Evolutionary conservation across 1,284 basidiomycete genomes (phyloP).

Genomic region (Paramarasmius palmivorus): DNA sequence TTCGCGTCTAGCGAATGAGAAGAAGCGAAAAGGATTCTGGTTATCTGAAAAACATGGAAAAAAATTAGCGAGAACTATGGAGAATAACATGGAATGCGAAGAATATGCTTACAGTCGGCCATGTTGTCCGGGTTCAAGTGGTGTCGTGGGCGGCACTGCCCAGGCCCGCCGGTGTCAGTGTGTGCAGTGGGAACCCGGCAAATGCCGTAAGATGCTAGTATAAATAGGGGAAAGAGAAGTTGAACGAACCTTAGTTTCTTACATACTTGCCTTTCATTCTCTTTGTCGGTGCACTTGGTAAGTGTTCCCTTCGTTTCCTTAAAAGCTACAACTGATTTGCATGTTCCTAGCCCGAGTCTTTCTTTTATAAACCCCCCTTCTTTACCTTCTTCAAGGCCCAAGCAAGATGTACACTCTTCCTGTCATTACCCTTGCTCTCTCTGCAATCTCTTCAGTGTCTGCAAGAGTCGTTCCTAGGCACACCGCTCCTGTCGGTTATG

Average conservation of each 20-base stretch:
- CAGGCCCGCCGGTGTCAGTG: too few relatives aligned
- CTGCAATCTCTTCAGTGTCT: conserved; percentile 41
- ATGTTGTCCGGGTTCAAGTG: background rate
- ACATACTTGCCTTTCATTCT: conserved; percentile 17
- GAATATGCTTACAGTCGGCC: background rate
- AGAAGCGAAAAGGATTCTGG: conserved; percentile 80
- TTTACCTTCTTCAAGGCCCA: conserved; percentile 19
- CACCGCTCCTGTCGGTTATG: conserved; percentile 44
- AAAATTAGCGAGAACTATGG: background rate
- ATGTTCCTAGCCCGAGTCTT: conserved; percentile 9
- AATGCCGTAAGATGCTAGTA: background rate
- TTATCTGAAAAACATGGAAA: conserved; percentile 34
- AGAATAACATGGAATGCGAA: background rate
- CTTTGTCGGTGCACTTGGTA: conserved; percentile 21
- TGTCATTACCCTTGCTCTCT: conserved; percentile 50
- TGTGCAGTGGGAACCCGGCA: too few relatives aligned
- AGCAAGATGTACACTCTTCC: conserved; percentile 46
- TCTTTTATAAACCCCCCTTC: conserved; percentile 14
- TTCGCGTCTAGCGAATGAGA: conserved; percentile 81
- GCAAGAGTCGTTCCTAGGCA: conserved; percentile 47
- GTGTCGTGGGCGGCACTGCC: background rate
- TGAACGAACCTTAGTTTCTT: conserved; percentile 12
- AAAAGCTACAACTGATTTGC: background rate
- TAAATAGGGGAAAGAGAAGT: conserved; percentile 3
- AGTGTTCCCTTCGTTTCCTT: conserved; percentile 21